Evolutionary conservation across 306 rosid genomes (phyloP), one percentile per base, ranked within the genome.

Genomic region (Citrullus amarus): DNA sequence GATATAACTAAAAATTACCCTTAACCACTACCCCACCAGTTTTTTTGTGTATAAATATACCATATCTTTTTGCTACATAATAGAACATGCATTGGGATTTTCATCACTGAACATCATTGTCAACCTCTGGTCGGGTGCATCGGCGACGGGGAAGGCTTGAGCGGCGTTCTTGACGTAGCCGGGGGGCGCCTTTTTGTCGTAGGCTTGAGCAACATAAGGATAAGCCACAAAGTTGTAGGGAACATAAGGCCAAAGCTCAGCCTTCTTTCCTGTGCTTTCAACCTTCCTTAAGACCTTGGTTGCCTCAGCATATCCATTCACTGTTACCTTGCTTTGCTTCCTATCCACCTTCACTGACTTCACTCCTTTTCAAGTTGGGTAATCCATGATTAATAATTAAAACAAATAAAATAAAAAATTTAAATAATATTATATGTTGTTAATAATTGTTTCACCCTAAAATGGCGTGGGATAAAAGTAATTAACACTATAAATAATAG

Each of bases 161-260:
- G 55, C 85, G 2, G 84, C 83, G 56, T 86, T 92, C 78, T 82
- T 90, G 9, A 94, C 98, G 78, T 76, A 92, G 3, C 98, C 98
- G 3, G 98, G 75, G 0, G 98, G 98, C 58, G 97, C 98, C 76
- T 85, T 92, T 82, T 87, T 94, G 86, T 92, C 98, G 79, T 94
- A 94, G 14, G 98, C 98, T 6, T 87, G 91, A 11, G 92, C 83
- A 13, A 85, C 90, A 62, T 92, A 94, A 2, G 97, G 98, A 79
- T 92, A 92, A 20, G 98, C 96, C 50, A 92, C 98, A 79, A 90
- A 79, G 82, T 92, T 92, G 79, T 90, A 89, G 11, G 91, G 90
- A n/a, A 94, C 85, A 43, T 94, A 94, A 1, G 98, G 98, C 98
- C 98, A 94, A 78, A 92, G 82, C 88, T 94, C 93, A 0, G 98